Evolutionary conservation across 148 eudicot genomes (phyloP).

Genomic region (Cornus suecica): DNA sequence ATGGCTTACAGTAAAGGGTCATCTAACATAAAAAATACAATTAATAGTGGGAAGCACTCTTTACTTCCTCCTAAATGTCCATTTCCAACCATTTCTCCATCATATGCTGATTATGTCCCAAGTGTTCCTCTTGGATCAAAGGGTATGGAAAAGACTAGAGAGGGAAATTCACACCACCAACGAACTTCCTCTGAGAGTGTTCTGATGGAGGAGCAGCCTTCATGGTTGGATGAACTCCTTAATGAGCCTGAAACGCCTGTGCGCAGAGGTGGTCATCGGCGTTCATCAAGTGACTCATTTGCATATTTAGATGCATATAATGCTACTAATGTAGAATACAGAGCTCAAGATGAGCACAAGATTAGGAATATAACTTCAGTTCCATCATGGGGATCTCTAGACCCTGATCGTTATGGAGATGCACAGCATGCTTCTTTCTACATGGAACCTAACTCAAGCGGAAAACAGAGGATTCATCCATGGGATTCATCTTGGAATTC

Average conservation of each 20-base stretch:
- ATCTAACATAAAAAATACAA: constrained; percentile 46
- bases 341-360: constrained; percentile 46
- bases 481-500: constrained; percentile 48
- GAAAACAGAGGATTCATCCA: constrained; percentile 44
- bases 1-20: constrained; percentile 79
- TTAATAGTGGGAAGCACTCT: constrained; percentile 61
- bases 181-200: constrained; percentile 90
- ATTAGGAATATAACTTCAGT: constrained; percentile 36
- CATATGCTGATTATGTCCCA: constrained; percentile 65
- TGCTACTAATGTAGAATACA: constrained; percentile 44
- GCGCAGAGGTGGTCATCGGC: constrained; percentile 77
- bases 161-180: constrained; percentile 63
- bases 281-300: constrained; percentile 93
- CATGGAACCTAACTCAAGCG: constrained; percentile 39
- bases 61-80: constrained; percentile 92
- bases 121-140: constrained; percentile 45
- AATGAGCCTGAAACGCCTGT: constrained; percentile 91
- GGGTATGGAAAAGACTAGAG: constrained; percentile 49
- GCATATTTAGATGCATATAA: constrained; percentile 60
- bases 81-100: constrained; percentile 60
- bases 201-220: constrained; percentile 81
- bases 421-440: constrained; percentile 36
- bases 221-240: constrained; percentile 93
- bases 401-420: constrained; percentile 50
- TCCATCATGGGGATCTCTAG: constrained; percentile 68